Evolutionary conservation across 768 basidiomycete genomes (phyloP), one percentile per base, ranked within the genome.

Genomic region (Naganishia kalamii): DNA sequence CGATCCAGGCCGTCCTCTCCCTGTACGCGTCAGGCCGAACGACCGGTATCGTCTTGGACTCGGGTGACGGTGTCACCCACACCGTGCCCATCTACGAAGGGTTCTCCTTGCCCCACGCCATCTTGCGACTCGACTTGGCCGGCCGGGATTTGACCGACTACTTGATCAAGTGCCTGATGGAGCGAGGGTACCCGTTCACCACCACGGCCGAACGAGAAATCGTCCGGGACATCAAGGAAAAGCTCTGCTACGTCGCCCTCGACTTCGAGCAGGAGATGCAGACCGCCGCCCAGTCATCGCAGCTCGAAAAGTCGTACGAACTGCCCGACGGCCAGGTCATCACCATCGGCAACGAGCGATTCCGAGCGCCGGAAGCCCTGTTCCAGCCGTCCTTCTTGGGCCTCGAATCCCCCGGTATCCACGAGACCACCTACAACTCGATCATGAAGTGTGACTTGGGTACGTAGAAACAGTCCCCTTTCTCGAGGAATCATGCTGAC

Each of bases 71-170:
- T 84, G 92, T 94, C 68, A 87, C 89, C 62, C 92, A 96, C 84
- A 91, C 89, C 30, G 92, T 96, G 37, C 92, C 92, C 69, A 94
- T 96, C 76, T 96, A 94, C 81, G 92, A 96, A 79, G 92, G 86
- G 80, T 94, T 91, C 82, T 76, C 78, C 81, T 84, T 96, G 48
- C 91, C 91, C 48, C 92, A 96, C 78, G 90, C 92, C 71, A 93
- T 96, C 76, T 85, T 87, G 63, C 87, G 92, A 80, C 83, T 96
- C 69, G 92, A 96, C 79, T 91, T 74, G 88, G 70, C 92, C 66
- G 92, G 92, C 68, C 88, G 92, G 79, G 92, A 96, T 78, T 79
- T 96, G 77, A 94, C 92, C 69, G 75, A 77, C 41, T 78, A 76
- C 72, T 68, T 77, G 63, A 70, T 75, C 74, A 75, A 75, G 71